Evolutionary conservation across 2,329 filamentous ascomycete species (phyloP).

Genomic region (Elsinoe ampelina): DNA sequence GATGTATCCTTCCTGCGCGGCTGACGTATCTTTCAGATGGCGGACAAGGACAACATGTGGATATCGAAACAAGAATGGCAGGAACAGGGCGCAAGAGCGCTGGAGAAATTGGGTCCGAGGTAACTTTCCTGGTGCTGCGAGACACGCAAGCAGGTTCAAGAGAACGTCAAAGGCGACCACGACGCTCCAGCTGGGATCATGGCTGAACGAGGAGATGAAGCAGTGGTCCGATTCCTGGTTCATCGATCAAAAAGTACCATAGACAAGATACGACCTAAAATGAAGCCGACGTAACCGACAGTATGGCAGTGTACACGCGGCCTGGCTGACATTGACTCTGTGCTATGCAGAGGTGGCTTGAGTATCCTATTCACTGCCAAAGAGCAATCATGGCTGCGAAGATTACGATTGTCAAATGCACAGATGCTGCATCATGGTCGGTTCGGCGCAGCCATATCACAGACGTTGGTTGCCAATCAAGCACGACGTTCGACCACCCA

Average conservation of each 20-base stretch:
- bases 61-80: constrained; percentile 95
- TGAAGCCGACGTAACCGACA: background rate
- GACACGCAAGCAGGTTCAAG: background rate
- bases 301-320: background rate
- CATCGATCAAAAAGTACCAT: background rate
- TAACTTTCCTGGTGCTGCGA: constrained; percentile 30
- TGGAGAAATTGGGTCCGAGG: constrained; percentile 90
- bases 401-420: too few relatives aligned
- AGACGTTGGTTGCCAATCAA: constrained; percentile 10
- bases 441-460: constrained; percentile 10
- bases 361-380: too few relatives aligned
- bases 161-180: background rate
- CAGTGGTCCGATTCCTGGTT: too few relatives aligned
- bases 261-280: background rate
- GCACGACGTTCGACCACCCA: constrained; percentile 4
- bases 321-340: background rate
- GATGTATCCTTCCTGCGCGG: background rate
- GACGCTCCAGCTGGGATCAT: background rate
- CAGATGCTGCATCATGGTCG: background rate
- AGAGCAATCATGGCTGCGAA: too few relatives aligned
- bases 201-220: background rate
- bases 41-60: constrained; percentile 99
- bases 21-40: constrained; percentile 51
- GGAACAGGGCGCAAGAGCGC: constrained; percentile 72
- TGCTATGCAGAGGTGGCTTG: too few relatives aligned